These are phyloP conservation scores for Prunus salicina DNA, from an alignment of 306 rosid species.

Conservation along the genomic window DNA sequence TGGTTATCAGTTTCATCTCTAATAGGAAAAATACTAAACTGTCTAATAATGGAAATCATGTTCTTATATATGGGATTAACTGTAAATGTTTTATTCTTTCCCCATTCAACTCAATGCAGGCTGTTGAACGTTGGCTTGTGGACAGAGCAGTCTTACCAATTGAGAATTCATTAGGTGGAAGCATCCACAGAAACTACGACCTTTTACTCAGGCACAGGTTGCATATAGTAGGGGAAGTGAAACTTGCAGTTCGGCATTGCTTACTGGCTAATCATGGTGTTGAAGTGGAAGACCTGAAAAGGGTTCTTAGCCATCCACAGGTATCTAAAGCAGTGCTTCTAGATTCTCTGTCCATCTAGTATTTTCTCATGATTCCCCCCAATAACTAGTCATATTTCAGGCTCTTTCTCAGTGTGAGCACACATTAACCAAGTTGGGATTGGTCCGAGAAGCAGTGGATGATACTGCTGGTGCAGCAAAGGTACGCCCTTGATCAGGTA, in stretches of 20 bases:
- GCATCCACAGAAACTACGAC: constrained; percentile 97
- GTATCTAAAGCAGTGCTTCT: constrained; percentile 32
- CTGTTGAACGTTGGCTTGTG: constrained; percentile 91
- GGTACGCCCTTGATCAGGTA: constrained; percentile 48
- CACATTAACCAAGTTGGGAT: constrained; percentile 69
- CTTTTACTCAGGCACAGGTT: constrained; percentile 84
- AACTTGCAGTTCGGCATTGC: constrained; percentile 87
- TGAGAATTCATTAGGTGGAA: constrained; percentile 95
- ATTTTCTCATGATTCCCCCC: constrained; percentile 1
- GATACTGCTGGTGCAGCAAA: constrained; percentile 98
- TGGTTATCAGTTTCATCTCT: background rate
- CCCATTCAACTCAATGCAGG: constrained; percentile 35
- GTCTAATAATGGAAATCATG: background rate
- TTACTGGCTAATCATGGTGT: constrained; percentile 83
- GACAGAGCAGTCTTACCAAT: constrained; percentile 97
- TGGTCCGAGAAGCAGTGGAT: constrained; percentile 88
- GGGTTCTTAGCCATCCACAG: constrained; percentile 98
- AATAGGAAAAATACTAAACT: background rate
- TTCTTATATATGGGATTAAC: constrained; percentile 1
- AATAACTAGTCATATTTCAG: constrained; percentile 40
- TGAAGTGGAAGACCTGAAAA: constrained; percentile 60
- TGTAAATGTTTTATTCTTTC: background rate
- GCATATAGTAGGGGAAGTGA: constrained; percentile 97
- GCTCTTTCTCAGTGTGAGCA: constrained; percentile 99
- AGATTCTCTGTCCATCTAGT: background rate